A percentile compares a stretch with the other conserved stretches of the same genome.
Conservation (phyloP, 352 stramenopile species). For the Phytophthora citricola region DNA sequence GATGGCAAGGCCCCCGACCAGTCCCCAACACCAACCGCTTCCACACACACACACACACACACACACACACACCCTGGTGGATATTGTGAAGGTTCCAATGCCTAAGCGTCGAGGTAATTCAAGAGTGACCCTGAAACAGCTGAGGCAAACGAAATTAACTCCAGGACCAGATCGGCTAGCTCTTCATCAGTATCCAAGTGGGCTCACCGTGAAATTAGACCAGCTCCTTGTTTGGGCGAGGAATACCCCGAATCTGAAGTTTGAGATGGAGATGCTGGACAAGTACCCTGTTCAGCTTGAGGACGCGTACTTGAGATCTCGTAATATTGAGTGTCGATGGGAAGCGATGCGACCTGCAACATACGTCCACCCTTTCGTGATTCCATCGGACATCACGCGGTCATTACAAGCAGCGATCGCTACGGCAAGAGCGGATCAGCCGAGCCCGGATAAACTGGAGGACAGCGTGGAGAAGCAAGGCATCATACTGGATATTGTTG, state of each 20-base stretch:
- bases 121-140: too few relatives aligned
- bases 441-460: neutral
- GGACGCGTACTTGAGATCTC: conserved; percentile 2
- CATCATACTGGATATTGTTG: neutral
- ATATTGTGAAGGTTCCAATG: too few relatives aligned
- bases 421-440: neutral
- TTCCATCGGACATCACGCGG: neutral
- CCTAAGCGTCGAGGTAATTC: too few relatives aligned
- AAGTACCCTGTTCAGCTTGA: conserved; percentile 12
- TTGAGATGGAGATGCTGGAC: conserved; percentile 6
- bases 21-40: too few relatives aligned
- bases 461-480: conserved; percentile 6
- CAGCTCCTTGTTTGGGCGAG: conserved; percentile 2
- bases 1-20: too few relatives aligned
- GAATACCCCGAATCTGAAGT: conserved; percentile 9
- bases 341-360: neutral
- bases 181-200: conserved; percentile 9
- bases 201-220: conserved; percentile 4
- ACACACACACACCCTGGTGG: too few relatives aligned
- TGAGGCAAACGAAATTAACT: too few relatives aligned
- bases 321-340: conserved; percentile 9
- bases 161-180: neutral
- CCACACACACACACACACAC: too few relatives aligned
- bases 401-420: conserved; percentile 9
- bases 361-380: conserved; percentile 15